phyloP scores from a whole-genome alignment of 139 green algal species.

The Trebouxia sp. region DNA sequence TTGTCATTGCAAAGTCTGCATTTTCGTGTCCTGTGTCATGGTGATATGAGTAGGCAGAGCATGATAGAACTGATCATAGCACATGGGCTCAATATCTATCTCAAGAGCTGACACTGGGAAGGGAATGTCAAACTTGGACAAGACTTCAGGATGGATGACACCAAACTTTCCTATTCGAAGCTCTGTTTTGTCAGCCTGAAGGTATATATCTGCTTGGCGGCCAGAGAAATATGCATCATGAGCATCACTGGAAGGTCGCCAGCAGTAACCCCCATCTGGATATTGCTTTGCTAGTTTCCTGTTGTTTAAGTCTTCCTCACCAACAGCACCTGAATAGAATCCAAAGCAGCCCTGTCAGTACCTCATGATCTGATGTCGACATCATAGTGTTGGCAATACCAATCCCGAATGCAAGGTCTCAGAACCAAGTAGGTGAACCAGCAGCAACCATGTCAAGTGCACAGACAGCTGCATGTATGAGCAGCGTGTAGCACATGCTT shows the following conservation, averaged over 20 bases:
- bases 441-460: too few relatives aligned
- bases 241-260: slow-evolving; percentile 60
- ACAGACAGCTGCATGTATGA: too few relatives aligned
- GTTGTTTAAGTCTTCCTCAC: slow-evolving; percentile 3
- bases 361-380: too few relatives aligned
- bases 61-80: slow-evolving; percentile 78
- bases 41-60: slow-evolving; percentile 44
- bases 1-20: slow-evolving; percentile 15
- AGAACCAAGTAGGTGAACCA: too few relatives aligned
- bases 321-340: not conserved
- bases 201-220: slow-evolving; percentile 60
- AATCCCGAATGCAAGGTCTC: too few relatives aligned
- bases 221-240: slow-evolving; percentile 86
- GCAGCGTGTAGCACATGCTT: not conserved
- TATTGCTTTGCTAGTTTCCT: slow-evolving; percentile 3
- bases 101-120: slow-evolving; percentile 92
- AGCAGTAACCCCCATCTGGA: slow-evolving; percentile 70
- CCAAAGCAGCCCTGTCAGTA: too few relatives aligned
- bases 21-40: slow-evolving; percentile 11
- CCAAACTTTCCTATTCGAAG: slow-evolving; percentile 82
- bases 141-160: slow-evolving; percentile 91
- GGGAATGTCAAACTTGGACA: slow-evolving; percentile 85
- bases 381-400: too few relatives aligned
- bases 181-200: slow-evolving; percentile 15
- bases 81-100: slow-evolving; percentile 92